phyloP scores from a whole-genome alignment of 768 basidiomycete species.

The Xanthoconium stramineum region DNA sequence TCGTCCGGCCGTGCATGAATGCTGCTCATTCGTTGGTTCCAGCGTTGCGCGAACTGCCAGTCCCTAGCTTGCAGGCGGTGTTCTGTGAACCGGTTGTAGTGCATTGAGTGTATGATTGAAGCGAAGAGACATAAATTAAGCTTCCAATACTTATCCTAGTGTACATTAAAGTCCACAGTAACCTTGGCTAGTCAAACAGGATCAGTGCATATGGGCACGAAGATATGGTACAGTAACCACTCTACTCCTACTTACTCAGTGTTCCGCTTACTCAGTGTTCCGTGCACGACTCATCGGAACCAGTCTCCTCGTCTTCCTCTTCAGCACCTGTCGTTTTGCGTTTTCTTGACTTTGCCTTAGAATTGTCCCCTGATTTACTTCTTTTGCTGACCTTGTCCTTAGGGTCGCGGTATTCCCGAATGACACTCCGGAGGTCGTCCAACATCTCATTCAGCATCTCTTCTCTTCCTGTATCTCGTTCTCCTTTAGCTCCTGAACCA shows the following conservation, averaged over 20 bases:
- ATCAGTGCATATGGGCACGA: neutral
- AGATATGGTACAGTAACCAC: neutral
- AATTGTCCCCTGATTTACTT: neutral
- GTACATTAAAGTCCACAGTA: neutral
- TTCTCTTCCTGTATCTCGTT: neutral
- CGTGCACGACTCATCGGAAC: conserved; percentile 8
- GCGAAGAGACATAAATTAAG: neutral
- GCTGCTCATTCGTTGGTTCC: neutral
- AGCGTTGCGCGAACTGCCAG: conserved; percentile 27
- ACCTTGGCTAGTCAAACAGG: neutral
- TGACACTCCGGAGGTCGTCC: conserved; percentile 8
- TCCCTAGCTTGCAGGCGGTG: conserved; percentile 25
- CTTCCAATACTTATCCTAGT: neutral
- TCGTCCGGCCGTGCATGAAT: too few species aligned
- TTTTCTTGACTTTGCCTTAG: conserved; percentile 2
- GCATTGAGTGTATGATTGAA: neutral
- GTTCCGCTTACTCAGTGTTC: neutral
- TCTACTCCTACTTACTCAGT: neutral
- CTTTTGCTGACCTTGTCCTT: conserved; percentile 8
- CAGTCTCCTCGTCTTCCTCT: conserved; percentile 5
- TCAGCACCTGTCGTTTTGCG: conserved; percentile 1
- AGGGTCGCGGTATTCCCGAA: conserved; percentile 11
- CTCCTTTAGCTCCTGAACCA: neutral
- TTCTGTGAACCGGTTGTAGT: conserved; percentile 27
- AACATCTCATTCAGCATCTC: conserved; percentile 9